Evolutionary conservation across 2,329 filamentous ascomycete genomes (phyloP).

Genomic region (Claviceps sp.): DNA sequence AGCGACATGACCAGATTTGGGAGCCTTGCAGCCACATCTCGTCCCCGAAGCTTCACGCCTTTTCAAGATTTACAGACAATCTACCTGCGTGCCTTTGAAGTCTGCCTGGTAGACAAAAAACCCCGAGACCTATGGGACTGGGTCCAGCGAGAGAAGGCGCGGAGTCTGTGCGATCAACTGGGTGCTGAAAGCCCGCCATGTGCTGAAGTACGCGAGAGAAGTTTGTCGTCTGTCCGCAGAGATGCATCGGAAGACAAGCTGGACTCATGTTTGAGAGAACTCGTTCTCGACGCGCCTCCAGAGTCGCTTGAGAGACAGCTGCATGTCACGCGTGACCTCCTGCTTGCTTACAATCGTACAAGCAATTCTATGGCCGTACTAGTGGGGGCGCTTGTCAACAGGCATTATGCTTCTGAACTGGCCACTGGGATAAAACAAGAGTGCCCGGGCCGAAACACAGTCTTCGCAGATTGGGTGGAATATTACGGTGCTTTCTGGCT

Average conservation of each 20-base stretch:
- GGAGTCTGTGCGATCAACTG: background rate
- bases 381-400: background rate
- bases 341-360: accelerated
- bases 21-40: slow-evolving; percentile 1
- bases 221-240: background rate
- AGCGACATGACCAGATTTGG: background rate
- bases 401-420: background rate
- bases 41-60: background rate
- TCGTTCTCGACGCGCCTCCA: too few relatives aligned
- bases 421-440: background rate
- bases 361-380: background rate
- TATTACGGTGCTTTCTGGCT: background rate
- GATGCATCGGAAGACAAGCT: background rate
- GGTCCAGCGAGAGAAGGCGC: background rate
- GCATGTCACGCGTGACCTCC: background rate
- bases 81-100: background rate
- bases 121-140: background rate
- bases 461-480: background rate
- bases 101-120: background rate
- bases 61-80: background rate
- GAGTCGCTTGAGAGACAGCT: too few relatives aligned
- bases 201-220: background rate
- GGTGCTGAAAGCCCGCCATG: background rate
- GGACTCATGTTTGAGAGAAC: too few relatives aligned
- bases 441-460: background rate